Evolutionary conservation across 768 basidiomycete genomes (phyloP).

Genomic region (Dacryopinax primogenitus): DNA sequence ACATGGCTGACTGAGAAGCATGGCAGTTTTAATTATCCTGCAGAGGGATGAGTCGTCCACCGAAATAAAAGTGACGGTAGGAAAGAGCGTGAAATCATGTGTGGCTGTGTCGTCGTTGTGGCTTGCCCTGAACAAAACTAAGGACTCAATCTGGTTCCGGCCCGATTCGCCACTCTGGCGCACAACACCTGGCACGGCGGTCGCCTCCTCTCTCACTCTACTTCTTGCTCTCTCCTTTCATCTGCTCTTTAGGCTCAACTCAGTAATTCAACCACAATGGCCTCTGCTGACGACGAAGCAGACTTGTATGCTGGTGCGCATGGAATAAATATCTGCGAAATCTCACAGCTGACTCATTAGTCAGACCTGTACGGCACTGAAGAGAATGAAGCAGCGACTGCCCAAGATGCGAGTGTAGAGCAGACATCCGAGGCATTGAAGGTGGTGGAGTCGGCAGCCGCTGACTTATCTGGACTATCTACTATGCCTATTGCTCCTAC

Average conservation of each 20-base stretch:
- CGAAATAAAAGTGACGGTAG: not conserved
- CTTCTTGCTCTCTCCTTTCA: not conserved
- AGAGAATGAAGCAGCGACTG: not conserved
- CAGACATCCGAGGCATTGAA: not conserved
- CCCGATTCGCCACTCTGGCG: not conserved
- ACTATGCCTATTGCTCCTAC: constrained; percentile 3
- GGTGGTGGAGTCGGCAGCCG: not conserved
- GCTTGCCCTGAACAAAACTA: not conserved
- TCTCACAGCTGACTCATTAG: not conserved
- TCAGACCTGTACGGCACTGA: constrained; percentile 2
- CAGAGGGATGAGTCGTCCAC: no score
- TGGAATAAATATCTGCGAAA: no score
- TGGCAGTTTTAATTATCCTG: no score
- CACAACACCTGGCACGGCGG: not conserved
- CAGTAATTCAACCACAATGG: not conserved
- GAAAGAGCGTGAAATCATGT: not conserved
- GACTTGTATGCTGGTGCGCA: constrained; percentile 3
- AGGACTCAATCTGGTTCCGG: no score
- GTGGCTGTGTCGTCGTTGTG: not conserved
- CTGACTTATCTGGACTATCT: constrained; percentile 1
- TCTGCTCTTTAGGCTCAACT: not conserved
- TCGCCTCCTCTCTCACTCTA: not conserved
- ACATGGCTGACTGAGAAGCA: no score
- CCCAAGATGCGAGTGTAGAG: not conserved
- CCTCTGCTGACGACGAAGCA: not conserved